Evolutionary conservation across 1,284 basidiomycete genomes (phyloP), one percentile per base, ranked within the genome.

Genomic region (Tilletiopsis washingtonensis): DNA sequence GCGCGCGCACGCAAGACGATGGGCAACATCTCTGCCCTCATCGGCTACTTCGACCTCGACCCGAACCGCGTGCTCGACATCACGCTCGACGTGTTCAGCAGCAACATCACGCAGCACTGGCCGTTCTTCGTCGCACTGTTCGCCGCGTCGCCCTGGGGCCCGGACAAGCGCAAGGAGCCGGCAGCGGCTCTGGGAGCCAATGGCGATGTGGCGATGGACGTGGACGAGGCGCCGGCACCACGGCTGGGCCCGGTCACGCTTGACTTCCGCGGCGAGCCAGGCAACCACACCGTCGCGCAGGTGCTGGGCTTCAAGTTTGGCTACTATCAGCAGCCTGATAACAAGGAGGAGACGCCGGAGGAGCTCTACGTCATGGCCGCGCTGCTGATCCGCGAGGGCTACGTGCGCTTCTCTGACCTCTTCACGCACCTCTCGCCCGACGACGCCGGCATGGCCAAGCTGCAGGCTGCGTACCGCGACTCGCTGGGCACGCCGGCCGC

Each of bases 301-400:
- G 84, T 97, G 1, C 77, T 99, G 12, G 93, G 93, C 19, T 97
- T 97, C 80, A 97, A 98, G 73, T 94, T 94, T 67, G 79, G 80
- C 9, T 84, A 86, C 74, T 96, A 93, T 74, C 84, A 89, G 75
- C 57, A 69, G 63, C 24, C 75, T 69, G 57, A 72, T 59, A 53
- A 66, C 58, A 45, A 78, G 73, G 73, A 47, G 12, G 49, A 48
- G 1, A 80, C 82, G 0, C 86, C 89, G 0, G 81, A 80, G 52
- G 84, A 81, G 53, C 77, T 98, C 15, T 86, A 87, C 64, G 78
- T 90, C 41, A 80, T 86, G 27, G 82, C 91, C 0, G 93, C 91
- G 3, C 77, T 98, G 5, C 78, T 98, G 39, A 85, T 98, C 59
- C 84, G 88, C 39, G 84, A 91, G 73, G 84, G 85, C 1, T 85